phyloP scores from a whole-genome alignment of 495 filamentous ascomycete species.

The Penicillium psychrofluorescens region DNA sequence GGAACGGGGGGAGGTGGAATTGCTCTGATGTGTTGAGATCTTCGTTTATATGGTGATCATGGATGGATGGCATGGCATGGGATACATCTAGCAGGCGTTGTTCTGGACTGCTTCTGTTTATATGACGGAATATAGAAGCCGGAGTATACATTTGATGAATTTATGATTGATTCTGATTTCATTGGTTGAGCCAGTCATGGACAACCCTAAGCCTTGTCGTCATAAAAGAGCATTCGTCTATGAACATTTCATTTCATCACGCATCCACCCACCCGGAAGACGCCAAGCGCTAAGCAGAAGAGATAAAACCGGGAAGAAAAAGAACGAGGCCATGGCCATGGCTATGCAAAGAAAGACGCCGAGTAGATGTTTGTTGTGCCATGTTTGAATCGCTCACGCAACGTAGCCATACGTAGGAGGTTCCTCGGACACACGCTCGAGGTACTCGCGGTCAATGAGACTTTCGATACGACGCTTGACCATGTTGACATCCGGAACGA shows the following conservation, averaged over 20 bases:
- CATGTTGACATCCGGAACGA: conserved; percentile 83
- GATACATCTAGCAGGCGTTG: too few species aligned
- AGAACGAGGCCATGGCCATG: neutral
- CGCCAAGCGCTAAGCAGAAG: conserved; percentile 25
- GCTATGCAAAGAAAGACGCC: neutral
- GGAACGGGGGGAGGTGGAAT: conserved; percentile 66
- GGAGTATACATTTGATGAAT: too few species aligned
- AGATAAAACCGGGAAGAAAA: neutral
- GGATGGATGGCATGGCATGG: neutral
- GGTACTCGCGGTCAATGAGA: conserved; percentile 84
- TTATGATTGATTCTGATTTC: too few species aligned
- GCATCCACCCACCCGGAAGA: conserved; percentile 5
- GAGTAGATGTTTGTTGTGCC: neutral
- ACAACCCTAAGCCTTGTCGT: too few species aligned
- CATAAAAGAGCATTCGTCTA: neutral
- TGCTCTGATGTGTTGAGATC: conserved; percentile 51
- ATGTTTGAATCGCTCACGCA: conserved; percentile 33
- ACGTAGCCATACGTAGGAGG: conserved; percentile 72
- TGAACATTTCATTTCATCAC: conserved; percentile 1
- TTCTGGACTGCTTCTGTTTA: too few species aligned
- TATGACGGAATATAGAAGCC: too few species aligned
- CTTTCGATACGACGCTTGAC: conserved; percentile 94
- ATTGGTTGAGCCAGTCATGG: too few species aligned
- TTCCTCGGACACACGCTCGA: conserved; percentile 76
- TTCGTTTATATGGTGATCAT: neutral